Percentiles rank a stretch among this genome's conserved stretches.
Evolutionary conservation across 345 rosid species (phyloP).

Genomic region (Syzygium aqueum): DNA sequence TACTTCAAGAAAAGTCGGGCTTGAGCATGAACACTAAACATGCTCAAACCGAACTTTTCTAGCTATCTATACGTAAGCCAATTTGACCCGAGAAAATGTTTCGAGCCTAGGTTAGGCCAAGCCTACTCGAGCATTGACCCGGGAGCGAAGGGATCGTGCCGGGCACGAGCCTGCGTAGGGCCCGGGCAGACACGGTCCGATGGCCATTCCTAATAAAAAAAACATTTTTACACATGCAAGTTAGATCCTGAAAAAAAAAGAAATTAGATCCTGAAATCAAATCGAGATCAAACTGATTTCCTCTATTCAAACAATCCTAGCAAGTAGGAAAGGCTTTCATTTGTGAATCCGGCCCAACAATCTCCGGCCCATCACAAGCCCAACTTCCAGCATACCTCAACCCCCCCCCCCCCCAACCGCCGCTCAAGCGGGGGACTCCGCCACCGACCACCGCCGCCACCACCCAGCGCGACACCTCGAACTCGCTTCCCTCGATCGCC

Average conservation of each 20-base stretch:
- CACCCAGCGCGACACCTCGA: neutral
- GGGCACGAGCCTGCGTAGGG: neutral
- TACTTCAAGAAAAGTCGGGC: neutral
- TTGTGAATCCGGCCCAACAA: neutral
- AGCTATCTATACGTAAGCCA: neutral
- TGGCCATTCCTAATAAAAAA: neutral
- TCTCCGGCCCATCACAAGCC: neutral
- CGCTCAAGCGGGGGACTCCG: neutral
- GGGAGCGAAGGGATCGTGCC: neutral
- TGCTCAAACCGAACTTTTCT: fast-evolving
- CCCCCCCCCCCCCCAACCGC: neutral
- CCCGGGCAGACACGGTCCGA: neutral
- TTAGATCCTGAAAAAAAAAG: neutral
- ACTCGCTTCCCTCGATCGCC: neutral
- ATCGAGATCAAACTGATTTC: neutral
- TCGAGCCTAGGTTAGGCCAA: fast-evolving
- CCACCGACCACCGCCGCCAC: neutral
- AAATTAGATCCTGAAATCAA: neutral
- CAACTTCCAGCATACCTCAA: neutral
- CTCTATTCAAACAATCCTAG: neutral
- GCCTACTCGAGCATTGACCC: neutral
- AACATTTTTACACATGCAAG: neutral
- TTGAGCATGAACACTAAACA: neutral
- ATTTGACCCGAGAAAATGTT: neutral
- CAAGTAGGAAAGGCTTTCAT: neutral